Conservation (phyloP, 1,284 basidiomycete species). For the Pseudomicrostroma phylloplanum region DNA sequence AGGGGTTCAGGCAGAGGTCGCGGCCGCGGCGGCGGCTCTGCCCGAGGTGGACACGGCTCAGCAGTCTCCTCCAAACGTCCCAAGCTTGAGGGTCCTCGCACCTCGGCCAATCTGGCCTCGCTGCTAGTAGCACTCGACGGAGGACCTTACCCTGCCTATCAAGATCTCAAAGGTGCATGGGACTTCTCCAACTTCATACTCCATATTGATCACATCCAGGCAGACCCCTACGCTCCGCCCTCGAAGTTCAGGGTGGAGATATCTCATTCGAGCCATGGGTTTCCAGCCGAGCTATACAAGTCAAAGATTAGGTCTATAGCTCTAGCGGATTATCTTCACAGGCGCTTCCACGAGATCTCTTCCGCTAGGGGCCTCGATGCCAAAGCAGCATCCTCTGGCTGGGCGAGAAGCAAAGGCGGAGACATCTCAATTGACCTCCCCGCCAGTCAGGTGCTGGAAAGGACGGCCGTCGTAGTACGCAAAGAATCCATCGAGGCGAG, state of each 20-base stretch:
- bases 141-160: constrained; percentile 18
- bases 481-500: constrained; percentile 17
- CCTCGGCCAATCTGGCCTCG: background rate
- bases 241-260: constrained; percentile 14
- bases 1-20: background rate
- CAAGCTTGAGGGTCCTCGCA: background rate
- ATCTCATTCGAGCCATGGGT: constrained; percentile 7
- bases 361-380: constrained; percentile 4
- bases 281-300: constrained; percentile 2
- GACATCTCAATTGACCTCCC: constrained; percentile 18
- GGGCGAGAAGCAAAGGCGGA: constrained; percentile 18
- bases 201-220: constrained; percentile 15
- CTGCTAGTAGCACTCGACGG: background rate
- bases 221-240: constrained; percentile 20
- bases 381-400: constrained; percentile 9
- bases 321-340: constrained; percentile 16
- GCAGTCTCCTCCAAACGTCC: background rate
- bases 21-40: background rate
- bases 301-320: constrained; percentile 10
- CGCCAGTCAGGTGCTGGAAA: constrained; percentile 18
- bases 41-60: background rate
- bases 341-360: constrained; percentile 3
- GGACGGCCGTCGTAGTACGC: constrained; percentile 14
- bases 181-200: constrained; percentile 12
- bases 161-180: constrained; percentile 18